Conservation (phyloP, 805 yeast species). For the Lipomyces starkeyi region DNA sequence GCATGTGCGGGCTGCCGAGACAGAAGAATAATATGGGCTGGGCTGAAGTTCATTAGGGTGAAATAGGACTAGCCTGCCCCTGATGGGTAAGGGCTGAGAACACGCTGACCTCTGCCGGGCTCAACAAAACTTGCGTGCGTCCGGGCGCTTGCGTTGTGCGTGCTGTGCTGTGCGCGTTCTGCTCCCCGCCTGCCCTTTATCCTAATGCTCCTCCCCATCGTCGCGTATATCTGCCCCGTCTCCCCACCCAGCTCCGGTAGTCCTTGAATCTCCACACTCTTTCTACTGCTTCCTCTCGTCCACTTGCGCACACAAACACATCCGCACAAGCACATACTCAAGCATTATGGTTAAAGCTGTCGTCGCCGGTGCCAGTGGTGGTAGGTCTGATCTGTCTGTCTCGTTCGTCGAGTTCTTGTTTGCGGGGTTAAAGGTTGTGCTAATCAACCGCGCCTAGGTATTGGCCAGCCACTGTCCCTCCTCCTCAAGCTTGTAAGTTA, state of each 20-base stretch:
- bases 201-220: not conserved
- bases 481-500: slow-evolving; percentile 62
- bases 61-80: not conserved
- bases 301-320: not conserved
- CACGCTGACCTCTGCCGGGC: not conserved
- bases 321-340: not conserved
- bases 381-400: slow-evolving; percentile 14
- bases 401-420: not conserved
- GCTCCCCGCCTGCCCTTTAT: not conserved
- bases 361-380: slow-evolving; percentile 71
- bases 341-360: slow-evolving; percentile 49
- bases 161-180: not conserved
- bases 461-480: slow-evolving; percentile 90
- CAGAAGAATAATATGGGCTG: too few relatives aligned
- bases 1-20: too few relatives aligned
- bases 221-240: not conserved
- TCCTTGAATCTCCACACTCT: not conserved
- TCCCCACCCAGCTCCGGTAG: not conserved
- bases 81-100: not conserved
- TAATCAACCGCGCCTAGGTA: slow-evolving; percentile 54
- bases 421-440: not conserved
- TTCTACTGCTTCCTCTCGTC: not conserved
- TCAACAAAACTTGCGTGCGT: not conserved
- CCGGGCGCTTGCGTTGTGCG: not conserved
- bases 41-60: too few relatives aligned